Percentiles rank a stretch among this genome's conserved stretches.
Evolutionary conservation across 129 eudicot genomes (phyloP).

Genomic region (Pittosporum tobira): DNA sequence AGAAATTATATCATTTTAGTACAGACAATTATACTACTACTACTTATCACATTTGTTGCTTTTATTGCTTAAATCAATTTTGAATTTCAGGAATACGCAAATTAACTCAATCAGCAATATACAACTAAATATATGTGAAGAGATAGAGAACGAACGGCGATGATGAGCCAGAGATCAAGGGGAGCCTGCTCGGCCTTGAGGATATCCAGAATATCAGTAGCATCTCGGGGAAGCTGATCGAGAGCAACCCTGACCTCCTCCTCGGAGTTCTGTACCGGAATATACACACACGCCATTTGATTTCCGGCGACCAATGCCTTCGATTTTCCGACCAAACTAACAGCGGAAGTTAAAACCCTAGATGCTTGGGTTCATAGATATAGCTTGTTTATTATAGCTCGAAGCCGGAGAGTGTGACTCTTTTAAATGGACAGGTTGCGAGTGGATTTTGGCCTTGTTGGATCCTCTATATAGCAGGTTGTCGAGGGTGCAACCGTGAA

Average conservation of each 20-base stretch:
- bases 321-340: not conserved
- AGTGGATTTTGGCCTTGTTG: too few relatives aligned
- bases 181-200: conserved; percentile 99
- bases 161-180: conserved; percentile 93
- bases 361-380: not conserved
- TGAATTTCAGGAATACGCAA: too few relatives aligned
- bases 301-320: not conserved
- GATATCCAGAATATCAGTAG: conserved; percentile 92
- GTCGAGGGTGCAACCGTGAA: too few relatives aligned
- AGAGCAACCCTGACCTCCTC: conserved; percentile 91
- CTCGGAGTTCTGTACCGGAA: conserved; percentile 91
- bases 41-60: too few relatives aligned
- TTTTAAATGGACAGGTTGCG: too few relatives aligned
- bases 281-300: conserved; percentile 75
- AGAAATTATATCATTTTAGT: too few relatives aligned
- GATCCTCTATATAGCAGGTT: too few relatives aligned
- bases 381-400: too few relatives aligned
- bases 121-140: not conserved
- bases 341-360: conserved; percentile 14
- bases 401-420: too few relatives aligned
- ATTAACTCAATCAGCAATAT: too few relatives aligned
- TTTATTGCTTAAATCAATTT: too few relatives aligned
- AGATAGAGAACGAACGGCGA: conserved; percentile 54
- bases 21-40: too few relatives aligned
- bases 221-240: conserved; percentile 95